Base-by-base conservation (phyloP, 805 yeast species). In the Candida pini region DNA sequence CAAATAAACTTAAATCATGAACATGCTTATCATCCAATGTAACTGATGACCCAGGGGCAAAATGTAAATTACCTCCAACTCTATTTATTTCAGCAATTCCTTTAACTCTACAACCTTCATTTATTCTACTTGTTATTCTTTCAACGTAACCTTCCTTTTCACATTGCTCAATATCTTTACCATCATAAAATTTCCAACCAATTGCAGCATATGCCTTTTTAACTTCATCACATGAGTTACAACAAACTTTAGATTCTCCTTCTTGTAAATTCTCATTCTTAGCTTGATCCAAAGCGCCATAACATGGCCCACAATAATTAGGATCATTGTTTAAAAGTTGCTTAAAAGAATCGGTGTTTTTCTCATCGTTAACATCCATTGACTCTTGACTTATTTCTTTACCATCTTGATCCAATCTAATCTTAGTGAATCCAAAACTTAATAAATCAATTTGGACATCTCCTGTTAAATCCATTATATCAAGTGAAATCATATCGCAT, bases 121-220 rank as follows among this genome's bases (percentile, higher is more conserved):
- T 54, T 34, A 85, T 62, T 48, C 81, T 70, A 12, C 68, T 71
- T 33, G 65, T 68, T 34, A 89, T 58, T 28, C 63, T 66, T n/a
- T 64, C 51, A 18, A 86, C 94, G 56, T 85, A 88, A 6, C 95
- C 92, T 57, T 87, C 96, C 10, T 64, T 66, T 54, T 86, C 96
- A 70, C 98, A 90, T 61, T 90, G 97, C 43, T 78, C 86, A 39
- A 92, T 77, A 39, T 84, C 78, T 36, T 72, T 66, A 39, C 97
- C 97, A 56, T 90, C 97, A 49, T 65, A 82, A 60, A 92, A 90
- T 3, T 82, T 89, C 97, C 97, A 92, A 23, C 76, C 79, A 13
- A 64, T 70, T 12, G 68, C 70, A 15, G 83, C 80, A 55, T 90
- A 92, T 0, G 96, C 96, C 44, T 67, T 58, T 44, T 76, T 77